phyloP scores from a whole-genome alignment of 2,329 filamentous ascomycete genomes.

The Aspergillus versicolor region DNA sequence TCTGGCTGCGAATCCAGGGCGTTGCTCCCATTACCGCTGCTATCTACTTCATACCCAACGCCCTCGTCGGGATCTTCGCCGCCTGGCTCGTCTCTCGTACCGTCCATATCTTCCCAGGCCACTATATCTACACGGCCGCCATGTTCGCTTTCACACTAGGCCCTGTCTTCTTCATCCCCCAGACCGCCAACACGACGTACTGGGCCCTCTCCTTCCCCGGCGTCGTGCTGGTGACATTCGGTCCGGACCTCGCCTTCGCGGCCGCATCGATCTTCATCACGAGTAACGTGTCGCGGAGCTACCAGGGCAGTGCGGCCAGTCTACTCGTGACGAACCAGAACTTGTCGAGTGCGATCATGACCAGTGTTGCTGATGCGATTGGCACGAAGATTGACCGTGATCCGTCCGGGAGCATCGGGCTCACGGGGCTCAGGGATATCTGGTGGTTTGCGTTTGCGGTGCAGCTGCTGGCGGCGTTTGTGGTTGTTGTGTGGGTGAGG shows the following conservation, averaged over 20 bases:
- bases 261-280: conserved; percentile 53
- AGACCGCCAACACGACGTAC: conserved; percentile 43
- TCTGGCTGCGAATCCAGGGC: conserved; percentile 41
- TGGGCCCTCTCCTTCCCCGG: conserved; percentile 49
- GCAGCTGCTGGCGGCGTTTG: conserved; percentile 33
- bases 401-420: conserved; percentile 24
- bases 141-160: conserved; percentile 44
- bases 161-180: conserved; percentile 41
- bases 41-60: conserved; percentile 48
- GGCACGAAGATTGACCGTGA: conserved; percentile 28
- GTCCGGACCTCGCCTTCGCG: conserved; percentile 49
- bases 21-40: conserved; percentile 42
- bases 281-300: conserved; percentile 46
- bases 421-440: conserved; percentile 40
- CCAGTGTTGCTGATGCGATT: conserved; percentile 38
- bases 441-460: conserved; percentile 43
- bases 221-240: conserved; percentile 47
- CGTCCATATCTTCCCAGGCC: conserved; percentile 47
- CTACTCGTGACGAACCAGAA: conserved; percentile 51
- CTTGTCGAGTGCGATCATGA: conserved; percentile 44
- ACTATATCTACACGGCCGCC: conserved; percentile 47
- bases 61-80: conserved; percentile 45
- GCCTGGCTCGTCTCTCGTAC: conserved; percentile 49
- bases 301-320: conserved; percentile 49
- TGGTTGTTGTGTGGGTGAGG: conserved; percentile 41